A percentile compares a stretch with the other conserved stretches of the same genome.
These are phyloP conservation scores for Curvularia lunata DNA, from an alignment of 2,329 filamentous ascomycete species.

Conservation along the genomic window DNA sequence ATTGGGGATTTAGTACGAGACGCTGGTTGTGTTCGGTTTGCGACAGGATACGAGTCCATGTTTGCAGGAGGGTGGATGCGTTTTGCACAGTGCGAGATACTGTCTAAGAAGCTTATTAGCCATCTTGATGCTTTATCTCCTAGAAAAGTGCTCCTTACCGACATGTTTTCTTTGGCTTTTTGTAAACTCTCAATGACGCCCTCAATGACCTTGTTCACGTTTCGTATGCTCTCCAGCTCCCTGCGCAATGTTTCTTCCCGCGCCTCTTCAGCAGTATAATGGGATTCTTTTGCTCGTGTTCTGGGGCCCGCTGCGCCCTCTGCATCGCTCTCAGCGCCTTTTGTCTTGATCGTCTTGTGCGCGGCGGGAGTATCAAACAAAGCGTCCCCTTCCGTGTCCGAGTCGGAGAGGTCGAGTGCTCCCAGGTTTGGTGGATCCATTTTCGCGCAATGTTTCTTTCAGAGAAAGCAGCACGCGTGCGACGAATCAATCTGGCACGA, in stretches of 20 bases:
- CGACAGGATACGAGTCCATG: slow-evolving; percentile 93
- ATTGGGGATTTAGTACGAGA: slow-evolving; percentile 83
- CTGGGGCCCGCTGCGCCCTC: slow-evolving; percentile 51
- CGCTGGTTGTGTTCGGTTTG: slow-evolving; percentile 98
- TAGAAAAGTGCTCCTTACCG: slow-evolving; percentile 57
- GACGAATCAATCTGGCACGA: not conserved
- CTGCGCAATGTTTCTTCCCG: slow-evolving; percentile 76
- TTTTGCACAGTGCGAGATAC: slow-evolving; percentile 85
- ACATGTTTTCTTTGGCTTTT: slow-evolving; percentile 78
- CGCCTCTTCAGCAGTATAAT: slow-evolving; percentile 68
- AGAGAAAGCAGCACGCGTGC: not conserved
- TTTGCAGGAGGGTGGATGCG: slow-evolving; percentile 87
- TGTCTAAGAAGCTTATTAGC: slow-evolving; percentile 60
- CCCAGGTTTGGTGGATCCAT: slow-evolving; percentile 57
- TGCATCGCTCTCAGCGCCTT: slow-evolving; percentile 37
- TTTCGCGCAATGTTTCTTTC: slow-evolving; percentile 7
- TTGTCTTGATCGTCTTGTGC: slow-evolving; percentile 46
- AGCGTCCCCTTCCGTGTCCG: slow-evolving; percentile 62
- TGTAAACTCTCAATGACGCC: slow-evolving; percentile 74
- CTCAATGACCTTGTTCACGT: slow-evolving; percentile 88
- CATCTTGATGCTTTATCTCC: not conserved
- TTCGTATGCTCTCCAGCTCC: slow-evolving; percentile 82
- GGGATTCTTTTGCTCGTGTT: slow-evolving; percentile 55
- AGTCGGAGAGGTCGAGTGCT: slow-evolving; percentile 60
- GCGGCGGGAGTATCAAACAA: slow-evolving; percentile 63